Percentiles rank a stretch among this genome's conserved stretches.
Evolutionary conservation across 2,329 filamentous ascomycete genomes (phyloP).

Genomic region (Fusarium verticillioides): DNA sequence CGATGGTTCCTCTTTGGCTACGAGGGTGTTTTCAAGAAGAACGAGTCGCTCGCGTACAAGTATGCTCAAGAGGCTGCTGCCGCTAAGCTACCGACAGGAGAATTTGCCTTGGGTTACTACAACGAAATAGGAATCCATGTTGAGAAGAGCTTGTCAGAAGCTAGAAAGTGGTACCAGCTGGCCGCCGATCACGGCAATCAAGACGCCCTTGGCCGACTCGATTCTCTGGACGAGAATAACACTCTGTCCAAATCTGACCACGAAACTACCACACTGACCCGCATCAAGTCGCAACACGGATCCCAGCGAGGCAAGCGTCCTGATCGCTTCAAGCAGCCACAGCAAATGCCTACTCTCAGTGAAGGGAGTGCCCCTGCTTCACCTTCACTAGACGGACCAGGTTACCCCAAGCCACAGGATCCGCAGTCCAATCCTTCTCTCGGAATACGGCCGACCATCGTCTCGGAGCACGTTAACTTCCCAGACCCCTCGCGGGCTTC

Average conservation of each 20-base stretch:
- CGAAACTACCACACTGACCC: constrained; percentile 87
- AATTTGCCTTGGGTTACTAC: constrained; percentile 98
- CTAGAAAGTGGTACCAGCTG: constrained; percentile 88
- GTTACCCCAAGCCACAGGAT: constrained; percentile 31
- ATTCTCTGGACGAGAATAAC: constrained; percentile 84
- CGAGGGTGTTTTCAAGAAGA: constrained; percentile 92
- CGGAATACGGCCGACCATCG: constrained; percentile 51
- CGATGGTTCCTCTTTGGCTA: constrained; percentile 99
- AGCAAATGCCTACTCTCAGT: constrained; percentile 61
- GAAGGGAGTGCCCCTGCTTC: constrained; percentile 54
- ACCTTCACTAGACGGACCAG: constrained; percentile 40
- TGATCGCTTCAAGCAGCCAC: constrained; percentile 65
- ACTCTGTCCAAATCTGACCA: constrained; percentile 91
- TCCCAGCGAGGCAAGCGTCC: constrained; percentile 72
- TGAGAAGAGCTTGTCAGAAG: constrained; percentile 82
- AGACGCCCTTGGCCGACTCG: constrained; percentile 83
- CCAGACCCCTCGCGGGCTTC: constrained; percentile 59
- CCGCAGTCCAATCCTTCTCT: constrained; percentile 52
- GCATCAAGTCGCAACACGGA: constrained; percentile 85
- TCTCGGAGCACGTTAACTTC: constrained; percentile 55
- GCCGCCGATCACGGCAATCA: constrained; percentile 92
- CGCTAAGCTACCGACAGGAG: constrained; percentile 85
- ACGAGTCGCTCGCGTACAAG: constrained; percentile 90
- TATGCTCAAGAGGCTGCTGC: constrained; percentile 90
- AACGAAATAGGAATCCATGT: constrained; percentile 96